A percentile compares a stretch with the other conserved stretches of the same genome.
These are phyloP conservation scores for Fusarium sp. DNA, from an alignment of 2,329 filamentous ascomycete species.

Conservation along the genomic window DNA sequence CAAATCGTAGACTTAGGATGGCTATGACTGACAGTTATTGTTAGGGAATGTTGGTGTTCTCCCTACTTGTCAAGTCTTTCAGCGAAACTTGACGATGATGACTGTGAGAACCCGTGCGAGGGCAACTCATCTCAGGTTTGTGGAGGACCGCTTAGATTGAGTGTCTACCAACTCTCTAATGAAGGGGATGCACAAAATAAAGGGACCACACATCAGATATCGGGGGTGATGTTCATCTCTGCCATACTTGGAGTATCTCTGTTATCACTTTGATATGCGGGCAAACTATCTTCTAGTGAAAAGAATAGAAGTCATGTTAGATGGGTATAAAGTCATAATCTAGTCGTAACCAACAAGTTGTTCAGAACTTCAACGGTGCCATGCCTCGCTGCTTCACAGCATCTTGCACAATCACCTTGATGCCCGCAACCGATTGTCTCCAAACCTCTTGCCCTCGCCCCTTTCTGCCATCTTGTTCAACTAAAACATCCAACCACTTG, in stretches of 20 bases:
- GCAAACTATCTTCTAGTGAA: no score
- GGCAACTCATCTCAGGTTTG: constrained; percentile 64
- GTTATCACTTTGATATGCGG: neutral
- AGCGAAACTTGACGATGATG: constrained; percentile 57
- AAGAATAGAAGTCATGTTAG: neutral
- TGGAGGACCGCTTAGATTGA: constrained; percentile 63
- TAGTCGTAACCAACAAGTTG: neutral
- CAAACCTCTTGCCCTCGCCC: constrained; percentile 58
- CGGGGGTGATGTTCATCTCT: constrained; percentile 4
- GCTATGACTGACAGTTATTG: neutral
- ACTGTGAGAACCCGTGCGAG: constrained; percentile 64
- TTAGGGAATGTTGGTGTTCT: constrained; percentile 71
- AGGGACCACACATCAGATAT: neutral
- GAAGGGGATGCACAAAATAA: constrained; percentile 15
- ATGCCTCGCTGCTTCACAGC: constrained; percentile 68
- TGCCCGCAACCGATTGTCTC: constrained; percentile 55
- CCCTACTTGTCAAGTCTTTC: constrained; percentile 60
- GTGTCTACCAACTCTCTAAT: constrained; percentile 54
- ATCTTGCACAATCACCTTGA: constrained; percentile 64
- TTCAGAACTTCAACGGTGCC: constrained; percentile 62
- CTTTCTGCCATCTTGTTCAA: constrained; percentile 59
- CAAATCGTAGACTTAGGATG: neutral
- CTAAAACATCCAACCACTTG: constrained; percentile 72
- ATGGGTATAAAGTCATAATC: constrained; percentile 24
- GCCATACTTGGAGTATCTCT: neutral